Base-by-base conservation (phyloP, 441 rosid species). In the Corymbia calophylla region DNA sequence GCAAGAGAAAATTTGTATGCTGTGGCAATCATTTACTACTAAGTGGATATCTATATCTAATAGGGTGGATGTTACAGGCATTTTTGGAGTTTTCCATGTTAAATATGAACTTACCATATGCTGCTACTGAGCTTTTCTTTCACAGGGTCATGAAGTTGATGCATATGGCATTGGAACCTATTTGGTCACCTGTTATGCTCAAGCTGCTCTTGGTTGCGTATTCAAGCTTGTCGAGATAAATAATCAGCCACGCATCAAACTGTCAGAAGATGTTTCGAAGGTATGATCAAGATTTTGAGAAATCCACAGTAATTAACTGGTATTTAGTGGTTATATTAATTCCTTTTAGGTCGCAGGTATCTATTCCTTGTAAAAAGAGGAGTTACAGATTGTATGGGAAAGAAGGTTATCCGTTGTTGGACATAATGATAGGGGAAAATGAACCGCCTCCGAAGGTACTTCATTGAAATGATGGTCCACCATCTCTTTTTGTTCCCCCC, bases 251-350 rank as follows among this genome's bases (percentile, higher is more conserved):
- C 98, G 99, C 88, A 97, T 97, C 92, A 97, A 97, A 93, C 98
- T 97, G 54, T 97, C 99, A 56, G 99, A 97, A 94, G 99, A 97
- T 93, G 98, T 97, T 90, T 93, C 99, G 56, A 98, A 97, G 99
- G 99, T 98, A 88, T 53, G 91, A 44, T 53, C 58, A 32, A 16
- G 47, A 39, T 19, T 58, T 55, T 21, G 25, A 54, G 39, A n/a
- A 49, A 47, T 89, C 53, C 58, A 32, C 90, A 15, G 85, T 89
- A 70, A 44, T 88, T 88, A 18, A 58, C 55, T 48, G 56, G 62
- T 86, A 12, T 89, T 87, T 66, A 66, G 81, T 56, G 51, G 62
- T 88, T 54, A 31, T 90, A 87, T 51, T 81, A 84, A 89, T 47
- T 88, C 77, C 88, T 90, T 88, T 44, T 70, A 77, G 62, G 54